Percentiles rank a stretch among this genome's conserved stretches.
Conservation (phyloP, 305 asterid genomes). For the Fraxinus paxiana region DNA sequence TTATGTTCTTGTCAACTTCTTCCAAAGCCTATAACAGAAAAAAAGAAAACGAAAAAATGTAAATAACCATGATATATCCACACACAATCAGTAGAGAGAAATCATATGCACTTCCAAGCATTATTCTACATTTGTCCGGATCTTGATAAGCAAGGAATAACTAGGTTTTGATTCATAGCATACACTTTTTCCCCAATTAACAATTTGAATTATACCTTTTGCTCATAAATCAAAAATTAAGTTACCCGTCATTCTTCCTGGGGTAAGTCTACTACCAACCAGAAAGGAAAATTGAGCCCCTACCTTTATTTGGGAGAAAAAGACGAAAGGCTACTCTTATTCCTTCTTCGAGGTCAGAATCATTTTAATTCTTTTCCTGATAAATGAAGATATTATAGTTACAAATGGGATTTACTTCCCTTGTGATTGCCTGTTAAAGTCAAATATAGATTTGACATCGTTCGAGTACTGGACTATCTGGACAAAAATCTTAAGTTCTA, state of each 20-base stretch:
- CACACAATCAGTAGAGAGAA: slow-evolving; percentile 18
- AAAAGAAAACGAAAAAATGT: not conserved
- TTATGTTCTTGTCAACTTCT: slow-evolving; percentile 92
- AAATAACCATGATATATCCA: slow-evolving; percentile 12
- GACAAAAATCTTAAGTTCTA: not conserved
- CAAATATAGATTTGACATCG: not conserved
- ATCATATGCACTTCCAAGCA: slow-evolving; percentile 11
- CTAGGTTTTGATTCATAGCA: not conserved
- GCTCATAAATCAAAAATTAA: not conserved
- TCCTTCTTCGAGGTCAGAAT: not conserved
- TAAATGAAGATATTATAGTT: not conserved
- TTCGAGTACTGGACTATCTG: not conserved
- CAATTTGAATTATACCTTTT: not conserved
- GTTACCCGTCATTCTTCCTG: not conserved
- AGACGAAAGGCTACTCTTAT: not conserved
- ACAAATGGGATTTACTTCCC: not conserved
- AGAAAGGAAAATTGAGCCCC: not conserved
- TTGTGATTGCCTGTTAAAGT: not conserved
- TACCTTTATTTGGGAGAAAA: not conserved
- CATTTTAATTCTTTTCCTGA: not conserved
- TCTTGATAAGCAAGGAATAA: not conserved
- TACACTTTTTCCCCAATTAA: not conserved
- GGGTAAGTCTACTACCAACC: not conserved
- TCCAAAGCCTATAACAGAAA: slow-evolving; percentile 64
- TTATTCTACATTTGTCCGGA: not conserved